Conservation (phyloP, 2,329 filamentous ascomycete species). For the Whalleya microplaca region DNA sequence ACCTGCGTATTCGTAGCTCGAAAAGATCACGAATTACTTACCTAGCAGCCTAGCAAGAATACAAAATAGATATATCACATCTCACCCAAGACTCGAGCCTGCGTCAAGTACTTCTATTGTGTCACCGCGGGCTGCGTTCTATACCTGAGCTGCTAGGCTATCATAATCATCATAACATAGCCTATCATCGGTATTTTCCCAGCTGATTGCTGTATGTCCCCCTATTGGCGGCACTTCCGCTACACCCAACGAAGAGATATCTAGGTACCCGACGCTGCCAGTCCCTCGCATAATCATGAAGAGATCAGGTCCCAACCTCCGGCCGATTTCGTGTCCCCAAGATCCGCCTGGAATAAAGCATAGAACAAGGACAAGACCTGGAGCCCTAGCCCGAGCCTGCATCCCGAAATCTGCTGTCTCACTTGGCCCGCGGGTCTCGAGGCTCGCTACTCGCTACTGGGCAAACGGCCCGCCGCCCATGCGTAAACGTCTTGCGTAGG, state of each 20-base stretch:
- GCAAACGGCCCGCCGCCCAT: background rate
- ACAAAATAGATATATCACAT: no score
- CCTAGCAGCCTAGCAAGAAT: no score
- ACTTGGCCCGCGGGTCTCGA: background rate
- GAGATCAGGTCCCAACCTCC: background rate
- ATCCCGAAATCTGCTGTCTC: background rate
- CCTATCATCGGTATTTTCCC: background rate
- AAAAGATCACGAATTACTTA: background rate
- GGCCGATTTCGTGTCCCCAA: background rate
- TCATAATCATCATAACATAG: background rate
- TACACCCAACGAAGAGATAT: background rate
- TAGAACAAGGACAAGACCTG: background rate
- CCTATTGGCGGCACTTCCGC: background rate
- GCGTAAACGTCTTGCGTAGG: constrained; percentile 2
- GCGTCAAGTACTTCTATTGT: background rate
- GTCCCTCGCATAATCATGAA: background rate
- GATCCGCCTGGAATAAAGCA: background rate
- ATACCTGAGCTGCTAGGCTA: background rate
- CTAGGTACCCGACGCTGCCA: background rate
- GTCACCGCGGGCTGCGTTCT: background rate
- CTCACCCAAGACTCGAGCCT: background rate
- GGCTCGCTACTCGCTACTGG: constrained; percentile 1
- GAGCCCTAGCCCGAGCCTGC: background rate
- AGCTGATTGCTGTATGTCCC: background rate
- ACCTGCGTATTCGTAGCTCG: background rate